phyloP scores from a whole-genome alignment of 805 yeast species.

The Allodekkera sacchari region DNA sequence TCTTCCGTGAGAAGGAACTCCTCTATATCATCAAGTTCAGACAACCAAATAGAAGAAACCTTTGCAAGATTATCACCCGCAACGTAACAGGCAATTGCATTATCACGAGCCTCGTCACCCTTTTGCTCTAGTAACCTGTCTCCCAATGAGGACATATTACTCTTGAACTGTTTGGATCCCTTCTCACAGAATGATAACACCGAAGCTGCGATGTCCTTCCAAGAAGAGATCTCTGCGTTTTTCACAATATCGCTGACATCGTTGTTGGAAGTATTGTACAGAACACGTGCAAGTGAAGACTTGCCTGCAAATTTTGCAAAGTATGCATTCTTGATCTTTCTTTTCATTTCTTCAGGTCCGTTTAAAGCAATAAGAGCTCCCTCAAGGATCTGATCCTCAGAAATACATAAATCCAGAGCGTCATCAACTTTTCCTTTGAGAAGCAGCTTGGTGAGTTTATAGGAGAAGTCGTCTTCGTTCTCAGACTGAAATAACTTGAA shows the following conservation, averaged over 20 bases:
- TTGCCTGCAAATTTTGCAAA: slow-evolving; percentile 46
- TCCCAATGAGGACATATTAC: slow-evolving; percentile 60
- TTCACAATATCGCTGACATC: slow-evolving; percentile 60
- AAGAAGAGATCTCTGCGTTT: slow-evolving; percentile 67
- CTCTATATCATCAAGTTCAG: slow-evolving; percentile 48
- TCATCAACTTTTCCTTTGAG: slow-evolving; percentile 53
- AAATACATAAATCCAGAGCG: slow-evolving; percentile 63
- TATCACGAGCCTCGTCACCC: slow-evolving; percentile 49
- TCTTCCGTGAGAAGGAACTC: slow-evolving; percentile 37
- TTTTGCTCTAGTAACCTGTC: slow-evolving; percentile 49
- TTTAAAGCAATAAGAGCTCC: slow-evolving; percentile 76
- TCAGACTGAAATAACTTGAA: slow-evolving; percentile 32
- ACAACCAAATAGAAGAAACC: slow-evolving; percentile 75
- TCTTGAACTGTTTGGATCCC: slow-evolving; percentile 38
- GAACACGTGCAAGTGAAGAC: slow-evolving; percentile 60
- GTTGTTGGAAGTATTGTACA: slow-evolving; percentile 53
- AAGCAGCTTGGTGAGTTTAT: slow-evolving; percentile 43
- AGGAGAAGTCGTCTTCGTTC: slow-evolving; percentile 26
- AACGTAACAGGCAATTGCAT: slow-evolving; percentile 70
- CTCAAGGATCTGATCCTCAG: slow-evolving; percentile 57
- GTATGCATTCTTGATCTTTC: slow-evolving; percentile 64
- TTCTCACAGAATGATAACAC: slow-evolving; percentile 44
- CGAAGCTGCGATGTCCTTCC: slow-evolving; percentile 77
- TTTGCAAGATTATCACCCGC: slow-evolving; percentile 78
- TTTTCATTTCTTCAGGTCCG: slow-evolving; percentile 53